Evolutionary conservation across 2,329 filamentous ascomycete species (phyloP).

Genomic region (Epicoccum nigrum): DNA sequence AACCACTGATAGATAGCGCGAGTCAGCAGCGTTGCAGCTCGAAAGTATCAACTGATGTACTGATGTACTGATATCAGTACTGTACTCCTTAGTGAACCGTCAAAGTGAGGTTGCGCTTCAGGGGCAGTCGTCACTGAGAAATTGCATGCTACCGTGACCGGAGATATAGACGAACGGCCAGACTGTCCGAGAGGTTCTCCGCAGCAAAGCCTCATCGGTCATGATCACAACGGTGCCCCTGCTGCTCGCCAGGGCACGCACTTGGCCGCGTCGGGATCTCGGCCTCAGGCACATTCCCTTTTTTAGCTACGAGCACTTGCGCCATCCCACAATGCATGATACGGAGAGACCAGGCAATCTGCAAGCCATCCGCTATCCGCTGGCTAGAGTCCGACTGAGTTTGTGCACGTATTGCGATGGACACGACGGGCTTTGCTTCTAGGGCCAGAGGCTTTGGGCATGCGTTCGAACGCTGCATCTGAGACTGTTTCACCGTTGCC

Average conservation of each 20-base stretch:
- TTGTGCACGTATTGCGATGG: constrained; percentile 11
- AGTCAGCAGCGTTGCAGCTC: constrained; percentile 8
- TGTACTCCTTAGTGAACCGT: background rate
- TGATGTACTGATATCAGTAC: no score
- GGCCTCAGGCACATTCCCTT: constrained; percentile 9
- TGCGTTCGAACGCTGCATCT: constrained; percentile 13
- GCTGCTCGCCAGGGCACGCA: constrained; percentile 6
- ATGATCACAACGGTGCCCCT: constrained; percentile 10
- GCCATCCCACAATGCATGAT: constrained; percentile 4
- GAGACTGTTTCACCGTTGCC: constrained; percentile 16
- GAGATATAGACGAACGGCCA: constrained; percentile 1
- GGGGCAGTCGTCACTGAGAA: constrained; percentile 4
- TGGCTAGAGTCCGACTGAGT: constrained; percentile 9
- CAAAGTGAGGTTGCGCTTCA: constrained; percentile 7
- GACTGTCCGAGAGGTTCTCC: constrained; percentile 11
- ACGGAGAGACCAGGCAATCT: constrained; percentile 1
- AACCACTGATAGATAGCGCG: background rate
- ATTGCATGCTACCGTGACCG: constrained; percentile 3
- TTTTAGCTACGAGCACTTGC: constrained; percentile 10
- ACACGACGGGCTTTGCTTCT: constrained; percentile 8
- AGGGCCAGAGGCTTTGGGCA: constrained; percentile 5
- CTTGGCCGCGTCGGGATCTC: constrained; percentile 5
- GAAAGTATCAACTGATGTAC: no score
- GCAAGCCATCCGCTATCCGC: constrained; percentile 15
- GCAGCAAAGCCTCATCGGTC: constrained; percentile 9